Base-by-base conservation (phyloP, 2,329 filamentous ascomycete species). In the Aspergillus niger region DNA sequence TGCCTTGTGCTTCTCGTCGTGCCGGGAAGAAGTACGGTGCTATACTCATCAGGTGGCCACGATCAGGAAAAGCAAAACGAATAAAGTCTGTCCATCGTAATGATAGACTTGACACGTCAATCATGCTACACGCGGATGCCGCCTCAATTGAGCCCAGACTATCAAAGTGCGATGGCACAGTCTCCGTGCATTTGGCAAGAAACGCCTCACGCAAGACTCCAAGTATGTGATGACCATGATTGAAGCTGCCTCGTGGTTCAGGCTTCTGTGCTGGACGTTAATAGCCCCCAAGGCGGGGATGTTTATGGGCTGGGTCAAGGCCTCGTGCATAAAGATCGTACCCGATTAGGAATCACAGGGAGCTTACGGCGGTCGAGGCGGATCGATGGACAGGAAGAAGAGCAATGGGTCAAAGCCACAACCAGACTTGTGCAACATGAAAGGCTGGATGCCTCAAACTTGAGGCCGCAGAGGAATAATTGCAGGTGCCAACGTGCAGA, bases 401-500 rank as follows among this genome's bases (percentile, higher is more conserved):
- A 39, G 30, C n/a, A 30, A 17, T 30, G 39, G 11, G 39, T 44
- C 39, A 36, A 41, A 30, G 44, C 39, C 53, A 61, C 53, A 49
- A 55, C 17, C 41, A 44, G 11, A 47, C 50, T 17, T 30, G 48
- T 20, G 28, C 30, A 41, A 39, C 39, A 61, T 53, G 59, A 57
- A 62, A 20, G n/a, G 44, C 49, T 53, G 54, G 53, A 55, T 54
- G 38, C 41, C 54, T 47, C 38, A 44, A 56, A 60, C 55, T 26
- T 24, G 55, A 58, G 43, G 38, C 36, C 50, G 57, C 59, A 63
- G 51, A 48, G 55, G 57, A 43, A 59, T 39, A 63, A 28, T 56
- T 48, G 58, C 64, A 68, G 65, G 60, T 64, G 63, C 63, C 55
- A 53, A 55, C 60, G 62, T 66, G 67, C 67, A 65, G 63, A 67